Evolutionary conservation across 1,139 yeast genomes (phyloP), one percentile per base, ranked within the genome.

Genomic region (Pneumocystis oryctolagi): DNA sequence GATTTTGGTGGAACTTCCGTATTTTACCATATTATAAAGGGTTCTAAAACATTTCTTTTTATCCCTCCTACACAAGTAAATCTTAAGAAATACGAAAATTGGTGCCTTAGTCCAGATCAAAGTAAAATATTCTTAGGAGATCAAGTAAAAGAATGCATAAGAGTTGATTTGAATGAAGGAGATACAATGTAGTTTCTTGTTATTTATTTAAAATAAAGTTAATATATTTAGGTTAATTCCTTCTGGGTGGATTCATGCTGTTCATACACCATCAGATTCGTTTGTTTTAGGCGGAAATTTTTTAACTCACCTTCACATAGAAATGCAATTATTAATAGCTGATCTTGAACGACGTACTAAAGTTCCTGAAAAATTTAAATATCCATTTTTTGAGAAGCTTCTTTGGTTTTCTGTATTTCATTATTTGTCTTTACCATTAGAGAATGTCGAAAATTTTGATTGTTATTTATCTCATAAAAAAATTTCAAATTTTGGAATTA

Each of bases 1-100:
- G 97, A 89, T 73, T 89, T 89, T 73, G 95, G 95, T 1, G 97
- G 96, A 0, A 87, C 96, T 0, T 86, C 92, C 0, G 97, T 89
- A 4, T 89, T 88, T 72, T 89, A 89, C 73, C 89, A 92, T 9
- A 83, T 89, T 2, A 75, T 90, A 28, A 75, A 79, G 9, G 97
- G 97, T 0, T 70, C 77, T 3, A 89, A 89, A 71, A 79, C 84
- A 34, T 89, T 89, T 69, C 73, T 89, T 61, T 80, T 89, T 79
- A 83, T 80, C 67, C 95, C 95, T 0, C 96, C 96, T 1, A 82
- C 94, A 0, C 73, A 75, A 1, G 69, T 73, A 8, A 89, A 89
- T 68, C 76, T 89, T 62, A 71, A 74, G 18, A 77, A 81, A 42
- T 89, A 88, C 71, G 80, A 80, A 53, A 73, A 78, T 58, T 89